A percentile compares a stretch with the other conserved stretches of the same genome.
Conservation (phyloP, 805 yeast species). For the Yamadazyma sp. region DNA sequence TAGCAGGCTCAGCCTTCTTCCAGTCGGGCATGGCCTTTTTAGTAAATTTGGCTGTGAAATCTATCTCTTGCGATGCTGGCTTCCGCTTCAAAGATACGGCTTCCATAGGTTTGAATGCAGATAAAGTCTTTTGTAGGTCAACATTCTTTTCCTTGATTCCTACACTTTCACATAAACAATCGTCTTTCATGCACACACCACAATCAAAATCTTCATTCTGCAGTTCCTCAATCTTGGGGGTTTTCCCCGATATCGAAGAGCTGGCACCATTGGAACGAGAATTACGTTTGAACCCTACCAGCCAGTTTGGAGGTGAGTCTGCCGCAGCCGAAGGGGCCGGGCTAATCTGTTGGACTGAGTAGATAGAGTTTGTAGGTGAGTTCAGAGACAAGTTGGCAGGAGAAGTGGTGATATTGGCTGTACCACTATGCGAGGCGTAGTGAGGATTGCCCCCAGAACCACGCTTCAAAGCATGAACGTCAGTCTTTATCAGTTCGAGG, state of each 20-base stretch:
- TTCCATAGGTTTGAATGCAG: slow-evolving; percentile 55
- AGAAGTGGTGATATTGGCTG: not conserved
- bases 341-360: slow-evolving; percentile 48
- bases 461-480: slow-evolving; percentile 21
- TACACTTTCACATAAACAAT: slow-evolving; percentile 61
- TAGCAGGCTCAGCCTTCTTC: slow-evolving; percentile 31
- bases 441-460: not conserved
- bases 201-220: slow-evolving; percentile 44
- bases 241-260: too few species aligned
- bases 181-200: slow-evolving; percentile 67
- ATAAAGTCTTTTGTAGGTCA: slow-evolving; percentile 32
- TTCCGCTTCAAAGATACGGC: slow-evolving; percentile 59
- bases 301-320: slow-evolving; percentile 40
- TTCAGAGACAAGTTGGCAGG: slow-evolving; percentile 13
- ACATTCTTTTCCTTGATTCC: slow-evolving; percentile 38
- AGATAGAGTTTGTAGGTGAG: slow-evolving; percentile 30
- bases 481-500: slow-evolving; percentile 42
- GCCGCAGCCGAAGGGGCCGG: slow-evolving; percentile 56
- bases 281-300: not conserved
- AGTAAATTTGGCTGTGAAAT: slow-evolving; percentile 53
- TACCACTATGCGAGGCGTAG: not conserved
- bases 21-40: slow-evolving; percentile 38
- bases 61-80: slow-evolving; percentile 42
- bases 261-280: not conserved
- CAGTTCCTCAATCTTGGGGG: slow-evolving; percentile 9